Base-by-base conservation (phyloP, 2,329 filamentous ascomycete species). In the Shiraia sp. region DNA sequence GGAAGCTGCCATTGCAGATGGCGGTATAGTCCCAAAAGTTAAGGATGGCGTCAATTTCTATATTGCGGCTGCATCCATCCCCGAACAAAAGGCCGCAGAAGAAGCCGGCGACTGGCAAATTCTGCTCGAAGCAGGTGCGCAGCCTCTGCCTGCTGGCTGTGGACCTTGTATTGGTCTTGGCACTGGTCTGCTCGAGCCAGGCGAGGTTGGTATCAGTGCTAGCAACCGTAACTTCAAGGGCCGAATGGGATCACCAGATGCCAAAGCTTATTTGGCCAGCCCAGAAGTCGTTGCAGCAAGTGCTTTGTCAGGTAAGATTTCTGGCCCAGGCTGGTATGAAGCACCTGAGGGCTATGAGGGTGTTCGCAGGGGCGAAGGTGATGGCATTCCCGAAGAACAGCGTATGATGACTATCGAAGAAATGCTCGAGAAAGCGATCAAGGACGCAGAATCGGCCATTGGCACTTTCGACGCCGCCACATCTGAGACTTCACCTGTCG, bases 281-380 rank as follows among this genome's bases (percentile, higher is more conserved):
- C 91, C 93, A 1, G 91, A 96, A 61, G 85, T 96, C 2, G 92
- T 97, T 1, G 92, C 92, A 3, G 91, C 93, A 6, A 95, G 88
- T 58, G 92, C 92, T 2, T 72, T 96, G 32, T 74, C 76, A 12
- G 88, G 88, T 10, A 79, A 79, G 47, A 90, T 91, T 25, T 75
- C 82, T 8, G 87, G 90, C 0, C 88, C 92, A 1, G 89, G 87
- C 16, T 84, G 79, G 78, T 96, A 95, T 64, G 66, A 88, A 67
- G 79, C 79, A 60, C 87, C 89, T 0, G 81, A 85, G 39, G 82
- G 80, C 34, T 81, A 83, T 25, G 72, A 80, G 39, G 83, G 88
- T 63, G 85, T 85, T 42, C 78, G 84, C 13, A 78, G 83, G 4
- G 88, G 88, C 19, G 83, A 90, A 63, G 88, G 87, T 19, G 85